phyloP scores from a whole-genome alignment of 306 rosid genomes.

The Carpinus viminea region DNA sequence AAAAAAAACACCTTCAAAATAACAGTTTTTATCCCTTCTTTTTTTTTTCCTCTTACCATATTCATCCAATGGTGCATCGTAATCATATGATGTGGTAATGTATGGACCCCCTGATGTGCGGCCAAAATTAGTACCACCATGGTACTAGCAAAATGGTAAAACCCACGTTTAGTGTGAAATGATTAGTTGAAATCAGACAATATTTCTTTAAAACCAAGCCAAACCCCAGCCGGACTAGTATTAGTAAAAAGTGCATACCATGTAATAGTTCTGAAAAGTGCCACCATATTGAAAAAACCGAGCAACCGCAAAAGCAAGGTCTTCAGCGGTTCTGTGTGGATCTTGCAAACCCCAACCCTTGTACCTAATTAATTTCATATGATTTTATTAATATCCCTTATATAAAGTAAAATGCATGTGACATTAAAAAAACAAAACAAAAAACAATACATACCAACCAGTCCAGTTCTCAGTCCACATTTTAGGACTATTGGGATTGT shows the following conservation, averaged over 20 bases:
- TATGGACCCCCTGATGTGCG: constrained; percentile 40
- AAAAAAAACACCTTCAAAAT: not conserved
- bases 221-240: too few relatives aligned
- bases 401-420: not conserved
- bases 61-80: constrained; percentile 53
- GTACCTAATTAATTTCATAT: constrained; percentile 18
- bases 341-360: constrained; percentile 32
- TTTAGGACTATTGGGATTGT: constrained; percentile 10
- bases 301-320: constrained; percentile 43
- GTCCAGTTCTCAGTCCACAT: constrained; percentile 34
- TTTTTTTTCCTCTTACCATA: constrained; percentile 24
- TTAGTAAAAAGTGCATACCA: constrained; percentile 15
- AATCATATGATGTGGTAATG: constrained; percentile 46
- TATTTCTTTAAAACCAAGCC: too few relatives aligned
- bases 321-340: constrained; percentile 47
- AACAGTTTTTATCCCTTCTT: not conserved
- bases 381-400: too few relatives aligned
- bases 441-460: constrained; percentile 14
- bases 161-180: not conserved
- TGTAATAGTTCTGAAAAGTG: constrained; percentile 42
- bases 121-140: constrained; percentile 51
- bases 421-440: not conserved
- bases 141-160: constrained; percentile 15
- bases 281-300: constrained; percentile 41
- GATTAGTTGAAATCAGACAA: not conserved